Evolutionary conservation across 768 basidiomycete species (phyloP), one percentile per base, ranked within the genome.

Genomic region (Tylopilus intermedius): DNA sequence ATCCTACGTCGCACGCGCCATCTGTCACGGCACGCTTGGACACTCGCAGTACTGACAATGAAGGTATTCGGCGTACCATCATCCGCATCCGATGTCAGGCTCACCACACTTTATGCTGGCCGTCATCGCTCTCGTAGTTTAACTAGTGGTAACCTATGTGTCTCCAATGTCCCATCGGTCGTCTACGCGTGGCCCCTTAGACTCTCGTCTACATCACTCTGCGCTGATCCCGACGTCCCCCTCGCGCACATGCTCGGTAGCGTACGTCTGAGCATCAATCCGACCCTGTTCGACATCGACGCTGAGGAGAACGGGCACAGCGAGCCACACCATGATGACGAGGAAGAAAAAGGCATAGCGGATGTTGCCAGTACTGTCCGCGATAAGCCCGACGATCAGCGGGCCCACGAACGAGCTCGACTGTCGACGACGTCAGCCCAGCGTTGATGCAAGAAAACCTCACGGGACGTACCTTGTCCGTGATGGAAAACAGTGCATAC

Each of bases 381-480:
- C 84, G 38, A 97, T 88, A 35, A 94, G 58, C 0, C 92, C 94
- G 1, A 97, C 94, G 26, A 92, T 71, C 6, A 94, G 74, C 3
- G 95, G 95, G 0, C 95, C 95, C 4, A 97, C 71, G 72, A 97
- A 98, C 7, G 90, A 92, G 55, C 86, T 87, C 7, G 92, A 93
- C 86, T 96, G 65, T 21, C 30, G n/a, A 4, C 1, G 8, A 4
- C 2, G 21, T 40, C 18, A 40, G 21, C 8, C 10, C 39, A 4
- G 5, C 39, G 3, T 40, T 5, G 21, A 40, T 1, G 39, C 39
- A 21, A 40, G 10, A 8, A 40, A 30, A 21, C 7, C 8, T 21
- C 9, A 21, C 3, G 5, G 18, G 0, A 22, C 48, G 18, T 24
- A 83, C 88, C 76, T 93, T 91, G 72, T 92, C 90, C 0, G 93